These are phyloP conservation scores for Sorghum bicolor DNA, from an alignment of 176 grass and related monocot genomes.

Conservation along the genomic window DNA sequence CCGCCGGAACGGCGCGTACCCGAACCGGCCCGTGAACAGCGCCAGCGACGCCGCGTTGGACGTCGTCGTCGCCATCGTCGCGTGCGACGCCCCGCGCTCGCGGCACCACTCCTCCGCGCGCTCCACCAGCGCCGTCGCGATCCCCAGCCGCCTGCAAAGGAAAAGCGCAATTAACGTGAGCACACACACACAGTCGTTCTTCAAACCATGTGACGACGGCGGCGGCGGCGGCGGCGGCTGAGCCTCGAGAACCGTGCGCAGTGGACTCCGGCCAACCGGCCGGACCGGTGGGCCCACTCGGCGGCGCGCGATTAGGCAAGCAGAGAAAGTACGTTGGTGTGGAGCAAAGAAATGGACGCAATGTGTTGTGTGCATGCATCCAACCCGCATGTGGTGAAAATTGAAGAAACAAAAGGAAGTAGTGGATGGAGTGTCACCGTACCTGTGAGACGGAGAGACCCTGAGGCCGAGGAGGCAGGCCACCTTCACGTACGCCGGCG, in stretches of 20 bases:
- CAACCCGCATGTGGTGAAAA: not conserved
- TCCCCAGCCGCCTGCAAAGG: constrained; percentile 47
- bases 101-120: constrained; percentile 53
- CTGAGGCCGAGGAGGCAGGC: constrained; percentile 65
- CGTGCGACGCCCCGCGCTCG: constrained; percentile 37
- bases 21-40: constrained; percentile 62
- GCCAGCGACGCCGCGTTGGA: constrained; percentile 63
- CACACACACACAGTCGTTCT: not conserved
- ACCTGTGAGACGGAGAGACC: constrained; percentile 61
- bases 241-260: not conserved
- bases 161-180: not conserved
- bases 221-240: not conserved
- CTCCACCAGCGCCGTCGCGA: constrained; percentile 51
- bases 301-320: constrained; percentile 9
- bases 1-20: constrained; percentile 54
- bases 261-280: constrained; percentile 18
- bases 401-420: too few species aligned
- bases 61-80: constrained; percentile 57
- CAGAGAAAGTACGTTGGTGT: not conserved
- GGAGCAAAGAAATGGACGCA: not conserved
- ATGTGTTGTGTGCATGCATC: not conserved
- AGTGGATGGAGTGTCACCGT: not conserved
- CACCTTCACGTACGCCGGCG: constrained; percentile 44
- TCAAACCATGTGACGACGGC: not conserved
- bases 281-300: not conserved